Base-by-base conservation (phyloP, 129 eudicot genomes). In the Helichrysum umbraculigerum region DNA sequence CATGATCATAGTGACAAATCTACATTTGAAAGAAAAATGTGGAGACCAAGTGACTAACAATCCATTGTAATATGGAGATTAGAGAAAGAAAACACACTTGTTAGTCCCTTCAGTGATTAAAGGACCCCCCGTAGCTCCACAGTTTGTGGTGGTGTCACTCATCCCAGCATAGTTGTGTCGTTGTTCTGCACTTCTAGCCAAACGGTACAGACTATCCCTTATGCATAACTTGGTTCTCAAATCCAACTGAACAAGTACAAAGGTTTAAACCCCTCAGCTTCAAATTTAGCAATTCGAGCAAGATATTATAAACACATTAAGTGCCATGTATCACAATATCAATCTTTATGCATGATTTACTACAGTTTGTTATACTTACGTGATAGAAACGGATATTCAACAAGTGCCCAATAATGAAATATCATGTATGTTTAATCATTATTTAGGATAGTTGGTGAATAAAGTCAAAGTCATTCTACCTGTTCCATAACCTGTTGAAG, bases 181-280 rank as follows among this genome's bases (percentile, higher is more conserved):
- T 68, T 88, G 98, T 73, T 88, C 93, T 42, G 98, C 98, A 84
- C 98, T 93, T 82, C 85, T 83, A 63, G 98, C 98, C 78, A 93
- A 86, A 39, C 98, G 98, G 81, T 93, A 93, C 66, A 93, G 78
- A 81, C 98, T 88, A 68, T 93, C 98, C 85, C 96, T 81, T 75
- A 93, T 91, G 91, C 98, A 88, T 50, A 93, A 75, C 81, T 87
- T 93, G 7, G 97, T 93, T 78, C 90, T 87, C 74, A 77, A 20
- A 89, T 93, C 98, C 96, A 93, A 78, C 97, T 93, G 87, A 72
- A 76, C 2, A 83, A 60, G 71, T 30, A 85, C 65, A 59, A 61
- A 78, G 72, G 72, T 83, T 74, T 56, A 74, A 71, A 15, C 21
- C 21, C 15, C 25, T 57, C 57, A 78, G 21, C 76, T 82, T 25